Conservation (phyloP, 2,329 filamentous ascomycete genomes). For the Diaporthe eres region DNA sequence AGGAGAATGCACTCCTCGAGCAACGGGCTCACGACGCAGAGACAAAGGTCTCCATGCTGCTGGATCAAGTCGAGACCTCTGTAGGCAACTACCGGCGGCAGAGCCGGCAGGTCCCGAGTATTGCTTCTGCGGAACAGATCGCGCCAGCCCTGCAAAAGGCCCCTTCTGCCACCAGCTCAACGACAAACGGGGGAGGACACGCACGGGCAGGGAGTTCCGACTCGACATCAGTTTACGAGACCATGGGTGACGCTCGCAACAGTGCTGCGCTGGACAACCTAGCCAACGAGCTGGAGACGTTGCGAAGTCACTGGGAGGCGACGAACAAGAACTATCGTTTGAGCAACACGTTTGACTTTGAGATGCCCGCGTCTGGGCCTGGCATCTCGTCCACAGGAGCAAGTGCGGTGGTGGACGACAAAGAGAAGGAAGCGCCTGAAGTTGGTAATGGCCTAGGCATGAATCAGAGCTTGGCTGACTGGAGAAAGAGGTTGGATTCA, state of each 20-base stretch:
- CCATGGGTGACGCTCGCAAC: slow-evolving; percentile 68
- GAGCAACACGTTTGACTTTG: slow-evolving; percentile 91
- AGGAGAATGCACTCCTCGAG: slow-evolving; percentile 86
- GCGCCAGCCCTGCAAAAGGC: slow-evolving; percentile 51
- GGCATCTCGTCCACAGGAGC: slow-evolving; percentile 33
- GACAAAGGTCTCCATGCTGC: slow-evolving; percentile 89
- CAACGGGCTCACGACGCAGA: slow-evolving; percentile 90
- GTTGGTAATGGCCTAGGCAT: slow-evolving; percentile 60
- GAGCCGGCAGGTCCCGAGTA: slow-evolving; percentile 70
- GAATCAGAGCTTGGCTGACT: slow-evolving; percentile 82
- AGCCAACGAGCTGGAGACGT: slow-evolving; percentile 90
- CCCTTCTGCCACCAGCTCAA: slow-evolving; percentile 47
- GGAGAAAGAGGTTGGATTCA: slow-evolving; percentile 81
- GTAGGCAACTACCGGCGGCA: slow-evolving; percentile 95
- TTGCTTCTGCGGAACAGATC: slow-evolving; percentile 61
- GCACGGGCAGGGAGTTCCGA: slow-evolving; percentile 70
- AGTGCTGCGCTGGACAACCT: slow-evolving; percentile 87
- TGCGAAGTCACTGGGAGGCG: slow-evolving; percentile 93
- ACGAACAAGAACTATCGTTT: slow-evolving; percentile 96
- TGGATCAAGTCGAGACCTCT: slow-evolving; percentile 94
- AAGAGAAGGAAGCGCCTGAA: slow-evolving; percentile 39
- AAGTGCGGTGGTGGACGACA: slow-evolving; percentile 57
- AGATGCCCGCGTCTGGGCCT: slow-evolving; percentile 53
- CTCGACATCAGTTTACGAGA: slow-evolving; percentile 73
- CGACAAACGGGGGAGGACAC: slow-evolving; percentile 60